Evolutionary conservation across 2,329 filamentous ascomycete genomes (phyloP), one percentile per base, ranked within the genome.

Genomic region (Paraphaeosphaeria minitans): DNA sequence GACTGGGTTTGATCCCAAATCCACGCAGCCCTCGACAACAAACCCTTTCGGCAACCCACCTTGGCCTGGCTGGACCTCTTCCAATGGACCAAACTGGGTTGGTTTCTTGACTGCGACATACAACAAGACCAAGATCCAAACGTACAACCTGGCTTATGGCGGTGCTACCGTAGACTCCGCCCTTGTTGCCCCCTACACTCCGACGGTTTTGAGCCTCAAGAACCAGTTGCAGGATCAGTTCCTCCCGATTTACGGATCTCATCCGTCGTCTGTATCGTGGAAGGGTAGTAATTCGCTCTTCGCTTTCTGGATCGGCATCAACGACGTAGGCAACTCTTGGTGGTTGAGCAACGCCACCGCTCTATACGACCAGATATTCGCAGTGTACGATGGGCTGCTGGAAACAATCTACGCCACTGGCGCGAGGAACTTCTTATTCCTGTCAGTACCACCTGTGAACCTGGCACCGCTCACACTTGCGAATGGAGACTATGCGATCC

Each of bases 41-140:
- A 85, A 87, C 66, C 85, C 86, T 0, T 77, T 89, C 61, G 87
- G 87, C 0, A 90, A 90, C 65, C 87, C 87, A 0, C 49, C 77
- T 0, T 85, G 84, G 61, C 83, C 82, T 7, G 75, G 74, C 46
- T 75, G 65, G 61, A 76, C 72, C 39, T 71, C 71, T 4, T 68
- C 69, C 13, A 68, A 66, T 60, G 84, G 83, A 0, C 83, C 82
- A 0, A 85, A 85, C 66, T 86, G 83, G 82, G 76, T 85, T n/a
- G 84, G 80, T 57, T 84, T 75, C 60, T 65, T 76, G 4, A 71
- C 71, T 14, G 66, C 67, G 12, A 75, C 67, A 33, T 74, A 74
- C 67, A 76, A 75, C 62, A 78, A 65, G 67, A 80, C 78, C 35
- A 73, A 72, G 45, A 57, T 85, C 14, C 72, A 81, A 46, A 83